Evolutionary conservation across 192 early-diverging fungal genomes (phyloP), one percentile per base, ranked within the genome.

Genomic region (Coemansia sp.): DNA sequence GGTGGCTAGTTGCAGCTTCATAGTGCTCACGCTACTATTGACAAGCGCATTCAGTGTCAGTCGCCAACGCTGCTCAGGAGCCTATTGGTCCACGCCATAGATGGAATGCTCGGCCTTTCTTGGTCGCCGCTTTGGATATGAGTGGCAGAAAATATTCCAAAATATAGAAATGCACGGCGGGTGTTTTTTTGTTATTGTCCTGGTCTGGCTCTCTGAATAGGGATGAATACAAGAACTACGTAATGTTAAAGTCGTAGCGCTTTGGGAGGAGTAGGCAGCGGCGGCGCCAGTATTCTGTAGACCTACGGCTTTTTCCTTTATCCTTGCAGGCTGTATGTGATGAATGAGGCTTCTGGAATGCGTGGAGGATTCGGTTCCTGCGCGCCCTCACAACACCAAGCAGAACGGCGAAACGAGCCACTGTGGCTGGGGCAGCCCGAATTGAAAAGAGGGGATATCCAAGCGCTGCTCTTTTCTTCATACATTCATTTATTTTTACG

Each of bases 321-420:
- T 29, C 51, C 24, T 24, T 55, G 51, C 51, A 55, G 27, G 51
- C 51, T 15, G 51, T 55, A 29, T 55, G 51, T 31, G 51, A 55
- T 55, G 24, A 55, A 55, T 27, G 51, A 55, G 51, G 51, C 51
- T 55, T 55, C 51, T 13, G 24, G 51, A 31, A 55, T 55, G 51
- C 51, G 27, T 55, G 51, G 29, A 24, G 51, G 51, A 55, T 55
- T 55, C 51, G 22, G 51, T 55, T 55, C 51, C 51, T 55, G 51
- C 51, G 51, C 27, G 51, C 51, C 51, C 51, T 55, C 22, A 31
- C 27, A 55, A 29, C 27, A 55, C 27, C 11, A 55, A 13, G 51
- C 51, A 29, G n/a, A 55, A 17, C 3, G 15, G 22, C 12, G 29
- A 55, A 55, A 55, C 51, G 22, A 55, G 51, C 51, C 51, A 55